These are phyloP conservation scores for Penicillium ochrochloron DNA, from an alignment of 495 filamentous ascomycete genomes.

Conservation along the genomic window DNA sequence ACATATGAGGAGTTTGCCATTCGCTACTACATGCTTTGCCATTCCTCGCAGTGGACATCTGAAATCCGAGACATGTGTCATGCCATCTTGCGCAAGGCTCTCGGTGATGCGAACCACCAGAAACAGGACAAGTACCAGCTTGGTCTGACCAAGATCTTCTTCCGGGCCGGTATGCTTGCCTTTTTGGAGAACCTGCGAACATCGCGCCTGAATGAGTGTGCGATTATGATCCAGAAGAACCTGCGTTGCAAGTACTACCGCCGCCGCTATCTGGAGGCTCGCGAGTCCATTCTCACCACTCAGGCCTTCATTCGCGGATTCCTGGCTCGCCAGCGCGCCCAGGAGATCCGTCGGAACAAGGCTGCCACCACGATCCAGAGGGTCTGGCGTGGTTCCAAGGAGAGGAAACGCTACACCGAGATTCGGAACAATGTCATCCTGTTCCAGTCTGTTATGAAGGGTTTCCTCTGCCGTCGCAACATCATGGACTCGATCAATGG, in stretches of 20 bases:
- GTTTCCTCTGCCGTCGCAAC: constrained; percentile 82
- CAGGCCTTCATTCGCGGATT: constrained; percentile 77
- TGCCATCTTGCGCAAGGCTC: constrained; percentile 86
- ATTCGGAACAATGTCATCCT: constrained; percentile 83
- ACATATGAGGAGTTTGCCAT: constrained; percentile 99
- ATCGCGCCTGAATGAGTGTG: constrained; percentile 86
- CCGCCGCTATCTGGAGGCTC: constrained; percentile 85
- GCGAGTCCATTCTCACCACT: constrained; percentile 76
- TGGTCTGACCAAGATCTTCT: constrained; percentile 98
- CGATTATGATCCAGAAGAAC: constrained; percentile 99
- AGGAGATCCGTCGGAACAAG: constrained; percentile 79
- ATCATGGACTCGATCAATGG: constrained; percentile 93
- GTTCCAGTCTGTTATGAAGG: constrained; percentile 87
- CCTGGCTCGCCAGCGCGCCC: constrained; percentile 74
- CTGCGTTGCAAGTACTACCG: constrained; percentile 93
- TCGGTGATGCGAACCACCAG: constrained; percentile 77
- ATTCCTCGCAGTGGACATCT: constrained; percentile 86
- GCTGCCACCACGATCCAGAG: constrained; percentile 94
- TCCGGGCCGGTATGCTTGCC: constrained; percentile 97
- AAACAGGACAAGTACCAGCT: constrained; percentile 95
- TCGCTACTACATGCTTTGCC: constrained; percentile 98
- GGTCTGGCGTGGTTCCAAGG: constrained; percentile 89
- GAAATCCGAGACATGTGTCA: constrained; percentile 94
- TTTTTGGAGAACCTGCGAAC: constrained; percentile 95
- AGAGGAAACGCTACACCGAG: constrained; percentile 73